These are phyloP conservation scores for Alternaria brassicicola DNA, from an alignment of 2,329 filamentous ascomycete species.

Conservation along the genomic window DNA sequence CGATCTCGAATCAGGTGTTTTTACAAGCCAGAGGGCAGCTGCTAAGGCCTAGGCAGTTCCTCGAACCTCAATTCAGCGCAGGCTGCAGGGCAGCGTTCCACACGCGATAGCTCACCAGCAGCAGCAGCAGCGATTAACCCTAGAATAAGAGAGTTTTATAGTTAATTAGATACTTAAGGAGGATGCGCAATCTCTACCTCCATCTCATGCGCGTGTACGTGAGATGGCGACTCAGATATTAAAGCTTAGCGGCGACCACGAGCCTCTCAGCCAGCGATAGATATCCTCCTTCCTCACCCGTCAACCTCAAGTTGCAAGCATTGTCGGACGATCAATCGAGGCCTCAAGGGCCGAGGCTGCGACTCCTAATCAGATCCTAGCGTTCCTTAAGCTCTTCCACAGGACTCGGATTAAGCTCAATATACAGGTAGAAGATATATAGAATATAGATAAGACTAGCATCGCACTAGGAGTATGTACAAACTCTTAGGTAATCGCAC, in stretches of 20 bases:
- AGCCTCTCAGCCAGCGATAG: background rate
- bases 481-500: too few relatives aligned
- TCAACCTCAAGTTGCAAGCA: background rate
- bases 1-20: background rate
- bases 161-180: background rate
- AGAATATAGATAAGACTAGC: too few relatives aligned
- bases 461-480: too few relatives aligned
- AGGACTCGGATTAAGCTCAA: too few relatives aligned
- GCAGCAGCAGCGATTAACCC: background rate
- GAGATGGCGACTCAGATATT: background rate
- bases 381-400: too few relatives aligned
- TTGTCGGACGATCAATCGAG: background rate
- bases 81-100: background rate
- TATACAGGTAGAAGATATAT: too few relatives aligned
- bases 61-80: background rate
- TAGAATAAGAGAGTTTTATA: background rate
- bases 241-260: background rate
- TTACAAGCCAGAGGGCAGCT: background rate
- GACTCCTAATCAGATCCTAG: too few relatives aligned
- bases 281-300: background rate
- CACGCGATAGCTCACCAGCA: background rate
- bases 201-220: background rate
- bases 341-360: background rate
- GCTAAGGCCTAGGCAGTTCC: background rate
- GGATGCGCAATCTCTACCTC: background rate